A percentile compares a stretch with the other conserved stretches of the same genome.
phyloP scores from a whole-genome alignment of 768 basidiomycete genomes.

The Phlebiopsis flavidoalba region DNA sequence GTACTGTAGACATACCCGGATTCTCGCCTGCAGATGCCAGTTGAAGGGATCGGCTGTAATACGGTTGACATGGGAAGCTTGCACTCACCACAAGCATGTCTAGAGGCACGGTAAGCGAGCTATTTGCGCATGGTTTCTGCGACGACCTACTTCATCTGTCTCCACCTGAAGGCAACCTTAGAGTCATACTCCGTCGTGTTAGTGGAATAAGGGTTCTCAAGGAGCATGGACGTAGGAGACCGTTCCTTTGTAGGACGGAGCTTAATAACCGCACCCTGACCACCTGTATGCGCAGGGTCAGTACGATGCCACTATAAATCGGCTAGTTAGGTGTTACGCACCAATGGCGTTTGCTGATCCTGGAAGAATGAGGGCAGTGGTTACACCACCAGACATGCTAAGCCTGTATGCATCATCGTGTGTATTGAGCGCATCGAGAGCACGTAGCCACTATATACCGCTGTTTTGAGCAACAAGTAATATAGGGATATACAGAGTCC shows the following conservation, averaged over 20 bases:
- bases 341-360: conserved; percentile 67
- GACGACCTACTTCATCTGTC: conserved; percentile 66
- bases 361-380: conserved; percentile 71
- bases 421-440: conserved; percentile 76
- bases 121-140: neutral
- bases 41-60: neutral
- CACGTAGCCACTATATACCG: conserved; percentile 60
- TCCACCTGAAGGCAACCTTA: conserved; percentile 50
- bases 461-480: neutral
- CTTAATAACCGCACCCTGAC: conserved; percentile 77
- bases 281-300: conserved; percentile 35
- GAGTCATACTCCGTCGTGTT: conserved; percentile 44
- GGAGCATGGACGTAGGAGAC: conserved; percentile 65
- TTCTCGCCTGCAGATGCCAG: conserved; percentile 42
- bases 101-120: conserved; percentile 14
- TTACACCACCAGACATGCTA: conserved; percentile 76
- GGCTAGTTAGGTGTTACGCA: conserved; percentile 16
- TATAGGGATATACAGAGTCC: neutral
- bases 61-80: neutral
- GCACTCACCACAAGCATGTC: conserved; percentile 53
- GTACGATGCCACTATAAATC: conserved; percentile 25
- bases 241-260: conserved; percentile 67
- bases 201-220: conserved; percentile 69
- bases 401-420: conserved; percentile 69
- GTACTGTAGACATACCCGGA: conserved; percentile 31